Conservation (phyloP, 2,329 filamentous ascomycete genomes). For the Phialophora macrospora region DNA sequence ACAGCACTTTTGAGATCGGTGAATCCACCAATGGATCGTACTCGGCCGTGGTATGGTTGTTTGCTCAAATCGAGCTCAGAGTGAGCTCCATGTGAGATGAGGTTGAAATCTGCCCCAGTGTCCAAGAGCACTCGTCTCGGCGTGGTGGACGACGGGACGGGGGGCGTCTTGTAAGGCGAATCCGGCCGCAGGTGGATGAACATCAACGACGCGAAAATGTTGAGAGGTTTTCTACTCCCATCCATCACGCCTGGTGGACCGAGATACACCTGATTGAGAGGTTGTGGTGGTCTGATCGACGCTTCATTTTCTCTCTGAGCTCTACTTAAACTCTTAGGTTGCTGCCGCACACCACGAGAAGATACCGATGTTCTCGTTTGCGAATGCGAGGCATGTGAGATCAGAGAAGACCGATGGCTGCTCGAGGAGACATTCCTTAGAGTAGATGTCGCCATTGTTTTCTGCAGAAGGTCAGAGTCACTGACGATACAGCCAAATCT, state of each 20-base stretch:
- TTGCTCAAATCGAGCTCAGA: slow-evolving; percentile 23
- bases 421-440: background rate
- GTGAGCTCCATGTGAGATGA: slow-evolving; percentile 28
- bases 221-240: slow-evolving; percentile 13
- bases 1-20: slow-evolving; percentile 25
- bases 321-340: background rate
- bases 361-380: background rate
- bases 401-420: background rate
- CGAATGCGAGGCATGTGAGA: background rate
- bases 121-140: slow-evolving; percentile 32
- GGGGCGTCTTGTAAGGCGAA: background rate
- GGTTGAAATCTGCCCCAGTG: slow-evolving; percentile 34
- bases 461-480: background rate
- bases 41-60: slow-evolving; percentile 17
- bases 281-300: background rate
- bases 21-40: slow-evolving; percentile 31
- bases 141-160: slow-evolving; percentile 18
- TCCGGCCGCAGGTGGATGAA: slow-evolving; percentile 25
- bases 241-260: slow-evolving; percentile 15
- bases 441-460: background rate
- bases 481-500: background rate
- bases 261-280: background rate
- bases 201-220: slow-evolving; percentile 25
- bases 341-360: background rate
- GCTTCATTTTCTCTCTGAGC: background rate